Conservation (phyloP, 805 yeast genomes). For the Myxozyma geophila region DNA sequence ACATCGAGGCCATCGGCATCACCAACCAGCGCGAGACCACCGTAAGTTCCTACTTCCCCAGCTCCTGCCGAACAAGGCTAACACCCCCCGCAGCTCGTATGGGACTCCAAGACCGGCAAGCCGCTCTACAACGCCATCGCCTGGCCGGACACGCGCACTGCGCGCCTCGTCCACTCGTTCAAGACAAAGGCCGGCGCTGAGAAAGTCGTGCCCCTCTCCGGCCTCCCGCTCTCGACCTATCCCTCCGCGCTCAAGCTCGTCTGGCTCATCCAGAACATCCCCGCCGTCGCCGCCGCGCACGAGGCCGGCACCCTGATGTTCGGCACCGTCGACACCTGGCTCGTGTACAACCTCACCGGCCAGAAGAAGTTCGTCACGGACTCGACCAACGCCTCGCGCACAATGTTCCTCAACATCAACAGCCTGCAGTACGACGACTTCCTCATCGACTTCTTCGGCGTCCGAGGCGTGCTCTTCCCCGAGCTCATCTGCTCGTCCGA, state of each 20-base stretch:
- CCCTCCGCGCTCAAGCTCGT: constrained; percentile 87
- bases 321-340: constrained; percentile 95
- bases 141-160: constrained; percentile 93
- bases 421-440: constrained; percentile 75
- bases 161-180: constrained; percentile 68
- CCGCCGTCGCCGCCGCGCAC: constrained; percentile 66
- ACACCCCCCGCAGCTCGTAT: constrained; percentile 50
- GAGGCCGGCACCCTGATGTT: constrained; percentile 81
- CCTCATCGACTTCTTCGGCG: constrained; percentile 76
- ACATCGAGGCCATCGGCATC: constrained; percentile 76
- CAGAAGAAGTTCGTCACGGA: constrained; percentile 64
- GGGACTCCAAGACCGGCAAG: constrained; percentile 82
- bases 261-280: constrained; percentile 86
- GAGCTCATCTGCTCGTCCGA: constrained; percentile 72
- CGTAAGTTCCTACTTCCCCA: constrained; percentile 42
- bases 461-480: constrained; percentile 67
- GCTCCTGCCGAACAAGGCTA: not conserved
- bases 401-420: constrained; percentile 84
- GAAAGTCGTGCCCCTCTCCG: constrained; percentile 66
- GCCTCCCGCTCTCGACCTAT: constrained; percentile 87
- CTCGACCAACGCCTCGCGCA: constrained; percentile 88
- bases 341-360: constrained; percentile 79
- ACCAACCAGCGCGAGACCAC: constrained; percentile 98
- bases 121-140: constrained; percentile 89
- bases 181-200: constrained; percentile 60